phyloP scores from a whole-genome alignment of 73 alveolate species.

The Blepharisma stoltei region DNA sequence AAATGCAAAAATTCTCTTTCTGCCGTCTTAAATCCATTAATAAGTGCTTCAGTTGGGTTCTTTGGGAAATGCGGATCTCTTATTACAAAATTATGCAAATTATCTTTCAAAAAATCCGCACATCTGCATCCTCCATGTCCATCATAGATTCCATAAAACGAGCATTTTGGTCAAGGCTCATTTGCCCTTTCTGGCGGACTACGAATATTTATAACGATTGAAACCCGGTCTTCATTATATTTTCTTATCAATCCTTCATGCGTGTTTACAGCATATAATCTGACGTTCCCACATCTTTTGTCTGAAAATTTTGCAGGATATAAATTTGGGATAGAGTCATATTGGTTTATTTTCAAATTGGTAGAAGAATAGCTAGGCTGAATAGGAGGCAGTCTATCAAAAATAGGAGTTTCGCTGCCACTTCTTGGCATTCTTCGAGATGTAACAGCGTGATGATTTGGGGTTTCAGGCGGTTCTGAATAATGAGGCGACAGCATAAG shows the following conservation, averaged over 20 bases:
- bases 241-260: conserved; percentile 87
- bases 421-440: no score
- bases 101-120: conserved; percentile 24
- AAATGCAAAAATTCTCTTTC: conserved; percentile 75
- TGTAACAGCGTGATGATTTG: no score
- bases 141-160: conserved; percentile 35
- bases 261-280: conserved; percentile 93
- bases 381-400: no score
- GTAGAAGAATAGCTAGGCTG: no score
- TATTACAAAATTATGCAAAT: conserved; percentile 43
- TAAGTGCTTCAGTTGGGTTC: conserved; percentile 84
- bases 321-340: background rate
- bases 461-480: no score
- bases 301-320: conserved; percentile 43
- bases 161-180: conserved; percentile 63
- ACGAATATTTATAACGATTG: conserved; percentile 57
- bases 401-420: no score
- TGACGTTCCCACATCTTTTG: conserved; percentile 77
- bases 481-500: no score
- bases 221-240: conserved; percentile 78
- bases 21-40: conserved; percentile 85
- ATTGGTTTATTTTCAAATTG: no score
- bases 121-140: conserved; percentile 35
- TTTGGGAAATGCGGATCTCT: conserved; percentile 64
- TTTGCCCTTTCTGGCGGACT: conserved; percentile 47